These are phyloP conservation scores for Zoysia japonica DNA, from an alignment of 176 grass and related monocot genomes.

Conservation along the genomic window DNA sequence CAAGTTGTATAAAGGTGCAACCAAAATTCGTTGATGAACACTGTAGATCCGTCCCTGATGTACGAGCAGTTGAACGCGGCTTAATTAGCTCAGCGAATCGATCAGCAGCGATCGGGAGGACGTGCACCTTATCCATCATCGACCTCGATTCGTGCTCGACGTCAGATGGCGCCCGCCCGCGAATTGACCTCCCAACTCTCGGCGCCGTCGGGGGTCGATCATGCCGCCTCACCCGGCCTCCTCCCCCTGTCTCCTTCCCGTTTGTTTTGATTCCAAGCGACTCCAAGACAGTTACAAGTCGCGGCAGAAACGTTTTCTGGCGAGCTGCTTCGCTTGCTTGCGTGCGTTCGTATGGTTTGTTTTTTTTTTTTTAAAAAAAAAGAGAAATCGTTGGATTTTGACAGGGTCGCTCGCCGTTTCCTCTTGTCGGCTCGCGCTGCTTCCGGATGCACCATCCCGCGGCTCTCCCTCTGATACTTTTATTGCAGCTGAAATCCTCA, in stretches of 20 bases:
- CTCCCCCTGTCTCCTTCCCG: background rate
- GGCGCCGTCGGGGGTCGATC: background rate
- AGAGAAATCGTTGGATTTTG: background rate
- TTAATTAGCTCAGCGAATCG: too few relatives aligned
- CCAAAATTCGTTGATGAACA: too few relatives aligned
- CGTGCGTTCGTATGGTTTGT: background rate
- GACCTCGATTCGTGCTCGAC: background rate
- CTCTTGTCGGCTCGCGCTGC: slow-evolving; percentile 12
- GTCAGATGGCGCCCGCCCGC: background rate
- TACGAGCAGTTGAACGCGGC: too few relatives aligned
- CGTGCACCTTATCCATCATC: background rate
- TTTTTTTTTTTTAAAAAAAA: background rate
- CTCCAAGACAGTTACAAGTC: slow-evolving; percentile 7
- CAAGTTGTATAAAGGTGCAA: too few relatives aligned
- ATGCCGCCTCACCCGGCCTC: background rate
- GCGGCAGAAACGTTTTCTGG: background rate
- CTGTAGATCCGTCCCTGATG: too few relatives aligned
- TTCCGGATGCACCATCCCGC: slow-evolving; percentile 10
- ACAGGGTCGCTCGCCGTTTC: background rate
- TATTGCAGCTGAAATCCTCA: too few relatives aligned
- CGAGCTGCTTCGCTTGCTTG: background rate
- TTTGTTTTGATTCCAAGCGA: slow-evolving; percentile 46
- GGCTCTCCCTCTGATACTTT: background rate
- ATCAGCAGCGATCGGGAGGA: too few relatives aligned
- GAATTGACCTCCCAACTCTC: slow-evolving; percentile 21